Evolutionary conservation across 225 moss, liverwort and hornwort species (phyloP).

Genomic region (Thuidium tamariscinum): DNA sequence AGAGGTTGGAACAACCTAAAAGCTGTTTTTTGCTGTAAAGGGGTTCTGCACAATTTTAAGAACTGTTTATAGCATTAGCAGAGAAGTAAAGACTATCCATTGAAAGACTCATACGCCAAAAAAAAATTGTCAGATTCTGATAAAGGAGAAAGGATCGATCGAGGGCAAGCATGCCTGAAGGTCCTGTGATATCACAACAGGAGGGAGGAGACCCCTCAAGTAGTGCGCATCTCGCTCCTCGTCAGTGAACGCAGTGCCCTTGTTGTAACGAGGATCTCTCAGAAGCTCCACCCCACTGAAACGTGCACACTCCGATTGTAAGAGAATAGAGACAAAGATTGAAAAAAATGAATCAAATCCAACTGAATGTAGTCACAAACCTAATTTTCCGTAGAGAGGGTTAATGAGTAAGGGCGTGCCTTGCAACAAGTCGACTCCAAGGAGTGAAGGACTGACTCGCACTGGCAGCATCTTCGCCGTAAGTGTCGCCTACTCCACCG

Average conservation of each 20-base stretch:
- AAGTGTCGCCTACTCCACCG: slow-evolving; percentile 17
- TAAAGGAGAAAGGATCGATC: not conserved
- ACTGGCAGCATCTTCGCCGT: slow-evolving; percentile 10
- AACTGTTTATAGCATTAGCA: not conserved
- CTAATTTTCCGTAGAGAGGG: not conserved
- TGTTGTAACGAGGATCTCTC: slow-evolving; percentile 75
- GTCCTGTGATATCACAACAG: slow-evolving; percentile 57
- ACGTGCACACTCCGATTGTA: not conserved
- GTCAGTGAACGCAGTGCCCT: slow-evolving; percentile 65
- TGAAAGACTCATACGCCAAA: not conserved
- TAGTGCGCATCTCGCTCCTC: slow-evolving; percentile 64
- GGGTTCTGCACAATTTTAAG: not conserved
- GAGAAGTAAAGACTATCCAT: not conserved
- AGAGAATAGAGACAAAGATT: not conserved
- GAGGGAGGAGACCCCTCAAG: slow-evolving; percentile 74
- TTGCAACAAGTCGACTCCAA: slow-evolving; percentile 21
- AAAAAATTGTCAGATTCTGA: not conserved
- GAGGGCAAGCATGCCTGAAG: slow-evolving; percentile 33
- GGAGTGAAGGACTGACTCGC: slow-evolving; percentile 17
- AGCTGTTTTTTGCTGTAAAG: not conserved
- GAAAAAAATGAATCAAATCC: not conserved
- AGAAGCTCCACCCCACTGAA: slow-evolving; percentile 69
- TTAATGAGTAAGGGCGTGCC: not conserved
- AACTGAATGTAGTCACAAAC: not conserved
- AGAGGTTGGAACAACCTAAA: not conserved